Evolutionary conservation across 2,329 filamentous ascomycete genomes (phyloP).

Genomic region (Alternaria dauci): DNA sequence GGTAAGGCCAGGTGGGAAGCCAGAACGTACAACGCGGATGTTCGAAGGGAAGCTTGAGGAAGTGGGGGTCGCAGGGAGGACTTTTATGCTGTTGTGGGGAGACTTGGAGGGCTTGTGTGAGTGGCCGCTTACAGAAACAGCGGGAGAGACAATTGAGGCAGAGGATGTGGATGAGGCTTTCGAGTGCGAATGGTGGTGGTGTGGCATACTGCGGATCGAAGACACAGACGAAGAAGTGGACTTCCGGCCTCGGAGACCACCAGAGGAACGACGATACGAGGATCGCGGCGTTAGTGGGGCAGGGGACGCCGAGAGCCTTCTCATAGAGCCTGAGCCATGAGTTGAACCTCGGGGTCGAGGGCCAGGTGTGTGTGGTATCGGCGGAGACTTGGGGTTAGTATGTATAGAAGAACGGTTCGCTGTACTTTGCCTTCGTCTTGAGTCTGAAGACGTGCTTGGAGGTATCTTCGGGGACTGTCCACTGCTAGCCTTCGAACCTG

Average conservation of each 20-base stretch:
- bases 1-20: slow-evolving; percentile 49
- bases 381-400: slow-evolving; percentile 50
- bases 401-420: slow-evolving; percentile 47
- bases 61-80: slow-evolving; percentile 90
- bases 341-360: slow-evolving; percentile 56
- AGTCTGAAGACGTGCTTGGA: slow-evolving; percentile 38
- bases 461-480: slow-evolving; percentile 46
- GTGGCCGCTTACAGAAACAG: slow-evolving; percentile 62
- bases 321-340: slow-evolving; percentile 49
- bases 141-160: slow-evolving; percentile 65
- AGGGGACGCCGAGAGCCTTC: slow-evolving; percentile 81
- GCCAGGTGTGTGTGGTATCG: slow-evolving; percentile 45
- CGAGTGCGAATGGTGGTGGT: slow-evolving; percentile 84
- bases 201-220: slow-evolving; percentile 81
- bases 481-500: slow-evolving; percentile 47
- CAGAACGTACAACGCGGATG: slow-evolving; percentile 76
- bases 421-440: slow-evolving; percentile 47
- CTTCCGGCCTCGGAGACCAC: slow-evolving; percentile 86
- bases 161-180: slow-evolving; percentile 94
- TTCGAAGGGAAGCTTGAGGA: slow-evolving; percentile 78
- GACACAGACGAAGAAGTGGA: slow-evolving; percentile 96
- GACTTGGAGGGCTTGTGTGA: slow-evolving; percentile 72
- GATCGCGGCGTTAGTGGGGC: slow-evolving; percentile 88
- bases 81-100: slow-evolving; percentile 88
- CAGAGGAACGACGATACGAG: slow-evolving; percentile 82